phyloP scores from a whole-genome alignment of 306 rosid species.

The Albizia julibrissin region DNA sequence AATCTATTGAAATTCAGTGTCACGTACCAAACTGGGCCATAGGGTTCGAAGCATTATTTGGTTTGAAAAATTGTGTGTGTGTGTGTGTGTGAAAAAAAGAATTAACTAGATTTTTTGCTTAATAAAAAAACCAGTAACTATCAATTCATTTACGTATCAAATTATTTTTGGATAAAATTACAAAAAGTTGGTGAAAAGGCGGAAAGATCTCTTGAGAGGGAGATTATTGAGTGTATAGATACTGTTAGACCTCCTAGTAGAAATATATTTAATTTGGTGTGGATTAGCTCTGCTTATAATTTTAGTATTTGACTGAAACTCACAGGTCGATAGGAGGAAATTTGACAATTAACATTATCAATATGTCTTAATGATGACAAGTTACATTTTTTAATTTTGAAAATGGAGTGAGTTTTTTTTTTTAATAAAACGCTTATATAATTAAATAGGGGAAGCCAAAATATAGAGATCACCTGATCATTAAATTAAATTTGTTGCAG shows the following conservation, averaged over 20 bases:
- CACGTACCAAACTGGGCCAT: no score
- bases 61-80: background rate
- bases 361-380: no score
- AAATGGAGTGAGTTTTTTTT: no score
- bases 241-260: background rate
- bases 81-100: background rate
- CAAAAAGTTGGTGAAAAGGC: background rate
- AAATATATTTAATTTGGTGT: no score
- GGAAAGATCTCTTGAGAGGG: background rate
- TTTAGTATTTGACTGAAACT: no score
- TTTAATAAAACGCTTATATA: background rate
- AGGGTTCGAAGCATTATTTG: background rate
- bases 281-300: background rate
- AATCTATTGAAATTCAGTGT: no score
- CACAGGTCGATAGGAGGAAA: no score
- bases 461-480: background rate
- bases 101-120: background rate
- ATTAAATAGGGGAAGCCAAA: background rate
- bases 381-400: no score
- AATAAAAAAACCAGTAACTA: background rate
- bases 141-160: background rate
- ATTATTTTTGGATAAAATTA: background rate
- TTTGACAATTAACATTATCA: no score
- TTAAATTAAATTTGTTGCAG: background rate
- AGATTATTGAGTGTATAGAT: background rate